Evolutionary conservation across 306 rosid genomes (phyloP).

Genomic region (Prunus mongolica): DNA sequence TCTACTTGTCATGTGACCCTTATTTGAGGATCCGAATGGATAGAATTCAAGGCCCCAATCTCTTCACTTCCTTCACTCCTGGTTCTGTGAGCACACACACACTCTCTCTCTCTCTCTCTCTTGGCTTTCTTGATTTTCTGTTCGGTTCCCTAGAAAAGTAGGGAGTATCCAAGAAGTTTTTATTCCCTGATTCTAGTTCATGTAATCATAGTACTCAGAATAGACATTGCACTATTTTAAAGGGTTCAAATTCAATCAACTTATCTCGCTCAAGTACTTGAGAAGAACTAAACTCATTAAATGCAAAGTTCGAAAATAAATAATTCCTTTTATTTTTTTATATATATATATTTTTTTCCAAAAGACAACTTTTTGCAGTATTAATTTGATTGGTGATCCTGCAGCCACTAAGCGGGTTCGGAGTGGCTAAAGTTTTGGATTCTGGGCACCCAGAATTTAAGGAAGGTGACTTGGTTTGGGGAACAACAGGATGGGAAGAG

Average conservation of each 20-base stretch:
- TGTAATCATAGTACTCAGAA: no score
- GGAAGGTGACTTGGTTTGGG: conserved; percentile 20
- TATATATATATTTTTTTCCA: no score
- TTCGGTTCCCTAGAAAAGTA: not conserved
- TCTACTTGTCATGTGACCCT: conserved; percentile 16
- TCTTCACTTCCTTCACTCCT: conserved; percentile 11
- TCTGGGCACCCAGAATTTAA: conserved; percentile 11
- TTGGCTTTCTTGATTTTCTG: not conserved
- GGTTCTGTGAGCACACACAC: not conserved
- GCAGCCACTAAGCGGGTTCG: conserved; percentile 14
- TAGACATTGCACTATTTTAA: no score
- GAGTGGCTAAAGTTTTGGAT: conserved; percentile 12
- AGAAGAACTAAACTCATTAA: no score
- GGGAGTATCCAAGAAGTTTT: not conserved
- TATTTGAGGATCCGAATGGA: conserved; percentile 7
- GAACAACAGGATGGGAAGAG: conserved; percentile 17
- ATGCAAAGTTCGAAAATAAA: no score
- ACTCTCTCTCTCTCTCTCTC: not conserved
- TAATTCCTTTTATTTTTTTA: no score
- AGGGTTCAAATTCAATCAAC: no score
- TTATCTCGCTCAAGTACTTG: no score
- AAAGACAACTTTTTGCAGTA: no score
- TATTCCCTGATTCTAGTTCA: no score
- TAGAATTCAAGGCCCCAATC: not conserved
- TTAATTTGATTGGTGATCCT: not conserved